Base-by-base conservation (phyloP, 306 rosid species). In the Cicer yamashitae region DNA sequence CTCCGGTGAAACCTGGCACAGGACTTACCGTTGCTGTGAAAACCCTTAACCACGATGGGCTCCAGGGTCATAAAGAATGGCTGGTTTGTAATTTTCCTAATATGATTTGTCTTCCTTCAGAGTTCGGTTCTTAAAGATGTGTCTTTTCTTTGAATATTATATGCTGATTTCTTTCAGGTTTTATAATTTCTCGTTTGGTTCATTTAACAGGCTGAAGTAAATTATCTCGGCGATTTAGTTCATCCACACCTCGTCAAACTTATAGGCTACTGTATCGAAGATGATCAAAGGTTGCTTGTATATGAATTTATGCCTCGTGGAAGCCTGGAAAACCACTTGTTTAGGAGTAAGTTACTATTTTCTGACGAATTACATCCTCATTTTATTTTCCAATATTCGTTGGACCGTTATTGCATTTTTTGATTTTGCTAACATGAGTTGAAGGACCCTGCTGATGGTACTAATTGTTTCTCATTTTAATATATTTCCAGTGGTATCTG, bases 41-140 rank as follows among this genome's bases (percentile, higher is more conserved):
- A 76, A 94, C 97, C 78, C 94, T 94, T 48, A 94, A 94, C 89
- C 98, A 89, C 53, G 97, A 94, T 60, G 98, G 98, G 54, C 97
- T 94, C 68, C 98, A 94, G 90, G 98, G 98, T 66, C 98, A 94
- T 79, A 94, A 94, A 88, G 98, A 94, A 79, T 94, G 98, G 98
- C 96, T 94, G 97, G 98, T 94, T 79, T 64, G 96, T 67, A 37
- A 60, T 8, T 54, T 69, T 45, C 51, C 74, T 22, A 0, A 45
- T 74, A 10, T 1, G 52, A 10, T 65, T 65, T 63, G n/a, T 2
- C 70, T 63, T 63, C 34, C 34, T 40, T 64, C 9, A 37, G 15
- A 20, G 17, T 59, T 34, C 10, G 0, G 15, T 30, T 22, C 18
- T 59, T 30, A 30, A 30, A 30, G 43, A 15, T 0, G 37, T 63